Evolutionary conservation across 164 flowering plant species (phyloP), one percentile per base, ranked within the genome.

Genomic region (Magnolia sinica): DNA sequence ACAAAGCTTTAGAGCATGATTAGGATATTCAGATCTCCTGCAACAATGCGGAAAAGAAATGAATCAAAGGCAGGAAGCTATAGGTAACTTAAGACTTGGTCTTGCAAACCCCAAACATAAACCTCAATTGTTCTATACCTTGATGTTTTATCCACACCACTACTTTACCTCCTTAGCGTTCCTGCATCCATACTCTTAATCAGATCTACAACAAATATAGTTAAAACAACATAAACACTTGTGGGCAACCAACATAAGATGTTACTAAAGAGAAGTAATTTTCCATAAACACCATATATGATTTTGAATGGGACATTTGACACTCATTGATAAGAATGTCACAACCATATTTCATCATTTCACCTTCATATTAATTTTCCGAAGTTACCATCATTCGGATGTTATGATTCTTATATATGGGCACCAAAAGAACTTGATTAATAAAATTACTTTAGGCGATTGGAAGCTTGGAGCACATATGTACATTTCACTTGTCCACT

Each of bases 131-230:
- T 59, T 24, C 27, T 37, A 72, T 84, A 96, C 98, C 91, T 85
- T 67, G 90, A 91, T 73, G 79, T 74, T 23, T 91, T 71, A 73
- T 94, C 97, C 22, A 86, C 81, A 22, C 91, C 92, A 80, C 98
- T 96, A 80, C 87, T 82, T 81, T 91, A 97, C 83, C 97, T 90
- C 74, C 91, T 82, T 70, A 94, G 81, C 37, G 84, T 79, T 13
- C 97, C 99, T 92, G 87, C 73, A 83, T 74, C 7, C 70, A 22
- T 70, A 76, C 50, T 58, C 66, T 66, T 10, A 68, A 55, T 76
- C 14, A 73, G 68, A 70, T 50, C 58, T 16, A 11, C 61, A 74
- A 2, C 4, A 66, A 27, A 66, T 9, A 66, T 22, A 66, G 31
- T 8, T 55, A 8, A 55, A 55, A 55, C 16, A 55, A 55, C 13